A percentile compares a stretch with the other conserved stretches of the same genome.
Evolutionary conservation across 208 protist species (phyloP).

Genomic region (Acanthamoeba castellanii): DNA sequence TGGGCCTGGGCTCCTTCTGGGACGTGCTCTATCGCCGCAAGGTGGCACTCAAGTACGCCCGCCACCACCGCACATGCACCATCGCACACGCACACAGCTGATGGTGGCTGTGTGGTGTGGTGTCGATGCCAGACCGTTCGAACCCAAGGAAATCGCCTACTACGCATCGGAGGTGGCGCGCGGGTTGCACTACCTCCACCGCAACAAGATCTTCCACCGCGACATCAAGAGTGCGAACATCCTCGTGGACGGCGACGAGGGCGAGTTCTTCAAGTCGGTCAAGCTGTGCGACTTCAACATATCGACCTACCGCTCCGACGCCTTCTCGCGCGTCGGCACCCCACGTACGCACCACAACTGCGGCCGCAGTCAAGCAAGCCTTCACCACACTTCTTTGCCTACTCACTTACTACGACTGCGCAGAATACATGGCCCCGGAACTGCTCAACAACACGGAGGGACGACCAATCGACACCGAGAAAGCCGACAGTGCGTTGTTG

Average conservation of each 20-base stretch:
- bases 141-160: slow-evolving; percentile 31
- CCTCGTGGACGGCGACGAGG: slow-evolving; percentile 57
- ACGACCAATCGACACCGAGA: slow-evolving; percentile 16
- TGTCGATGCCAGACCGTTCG: not conserved
- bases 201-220: slow-evolving; percentile 65
- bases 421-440: slow-evolving; percentile 59
- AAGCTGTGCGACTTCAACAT: slow-evolving; percentile 71
- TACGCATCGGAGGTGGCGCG: slow-evolving; percentile 55
- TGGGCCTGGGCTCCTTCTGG: slow-evolving; percentile 57
- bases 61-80: not conserved
- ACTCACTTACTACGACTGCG: not conserved
- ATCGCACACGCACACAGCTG: too few species aligned
- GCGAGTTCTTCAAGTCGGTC: slow-evolving; percentile 44
- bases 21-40: slow-evolving; percentile 50
- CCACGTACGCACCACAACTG: not conserved
- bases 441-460: slow-evolving; percentile 50
- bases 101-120: too few species aligned
- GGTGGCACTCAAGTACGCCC: not conserved
- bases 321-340: slow-evolving; percentile 22
- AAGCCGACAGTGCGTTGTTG: slow-evolving; percentile 33
- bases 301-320: slow-evolving; percentile 10
- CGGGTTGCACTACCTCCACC: slow-evolving; percentile 62
- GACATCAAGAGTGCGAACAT: slow-evolving; percentile 70
- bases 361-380: not conserved
- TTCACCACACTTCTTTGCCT: too few species aligned